Evolutionary conservation across 306 rosid genomes (phyloP).

Genomic region (Sechiopsis laciniata): DNA sequence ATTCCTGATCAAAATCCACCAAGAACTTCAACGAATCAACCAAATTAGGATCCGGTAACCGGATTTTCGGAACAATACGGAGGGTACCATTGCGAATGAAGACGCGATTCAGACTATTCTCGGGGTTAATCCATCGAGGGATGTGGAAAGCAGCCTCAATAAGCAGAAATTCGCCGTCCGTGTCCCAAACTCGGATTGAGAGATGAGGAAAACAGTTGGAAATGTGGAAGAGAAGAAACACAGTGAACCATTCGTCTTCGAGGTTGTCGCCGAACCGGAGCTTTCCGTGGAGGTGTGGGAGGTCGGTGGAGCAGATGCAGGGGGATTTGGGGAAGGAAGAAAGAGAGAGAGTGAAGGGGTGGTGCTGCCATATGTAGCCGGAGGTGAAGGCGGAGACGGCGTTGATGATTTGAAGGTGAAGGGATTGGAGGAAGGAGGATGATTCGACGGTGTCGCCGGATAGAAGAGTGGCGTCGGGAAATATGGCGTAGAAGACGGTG

Average conservation of each 20-base stretch:
- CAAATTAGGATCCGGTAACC: slow-evolving; percentile 41
- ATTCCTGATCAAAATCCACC: slow-evolving; percentile 25
- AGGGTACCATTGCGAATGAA: slow-evolving; percentile 55
- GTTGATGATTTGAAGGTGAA: slow-evolving; percentile 64
- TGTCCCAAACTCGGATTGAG: slow-evolving; percentile 75
- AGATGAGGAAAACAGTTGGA: slow-evolving; percentile 51
- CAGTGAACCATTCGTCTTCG: slow-evolving; percentile 86
- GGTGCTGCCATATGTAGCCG: slow-evolving; percentile 86
- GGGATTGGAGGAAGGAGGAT: slow-evolving; percentile 54
- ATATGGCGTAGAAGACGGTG: slow-evolving; percentile 78
- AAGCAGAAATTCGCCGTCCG: slow-evolving; percentile 91
- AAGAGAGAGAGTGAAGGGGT: slow-evolving; percentile 61
- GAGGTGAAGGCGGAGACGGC: slow-evolving; percentile 47
- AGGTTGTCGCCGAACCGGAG: slow-evolving; percentile 82
- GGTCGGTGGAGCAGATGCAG: slow-evolving; percentile 48
- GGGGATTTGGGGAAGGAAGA: slow-evolving; percentile 44
- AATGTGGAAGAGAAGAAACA: slow-evolving; percentile 72
- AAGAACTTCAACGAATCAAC: slow-evolving; percentile 52
- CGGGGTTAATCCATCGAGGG: slow-evolving; percentile 94
- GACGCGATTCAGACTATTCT: slow-evolving; percentile 57
- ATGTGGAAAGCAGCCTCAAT: slow-evolving; percentile 90
- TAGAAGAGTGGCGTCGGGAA: slow-evolving; percentile 39
- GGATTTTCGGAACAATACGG: slow-evolving; percentile 49
- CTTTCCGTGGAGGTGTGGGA: slow-evolving; percentile 78
- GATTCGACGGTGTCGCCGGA: slow-evolving; percentile 12